Evolutionary conservation across 2,329 filamentous ascomycete species (phyloP), one percentile per base, ranked within the genome.

Genomic region (Fusarium sp.): DNA sequence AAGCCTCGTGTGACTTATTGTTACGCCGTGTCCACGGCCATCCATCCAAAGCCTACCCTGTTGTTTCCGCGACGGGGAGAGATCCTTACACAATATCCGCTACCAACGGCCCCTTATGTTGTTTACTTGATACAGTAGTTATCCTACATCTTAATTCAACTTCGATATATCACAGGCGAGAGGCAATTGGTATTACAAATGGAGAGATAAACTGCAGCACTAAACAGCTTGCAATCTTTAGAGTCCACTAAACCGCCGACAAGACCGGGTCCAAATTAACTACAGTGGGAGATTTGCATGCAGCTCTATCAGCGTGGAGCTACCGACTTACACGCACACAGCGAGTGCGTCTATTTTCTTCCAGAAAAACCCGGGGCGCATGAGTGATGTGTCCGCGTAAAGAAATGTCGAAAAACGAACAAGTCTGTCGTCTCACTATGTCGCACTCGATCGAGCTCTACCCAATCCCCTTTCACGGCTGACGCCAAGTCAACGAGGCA

Each of bases 401-500:
- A 44, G 66, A 55, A 47, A 71, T 35, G 22, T 35, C 35, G 24
- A 61, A 48, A 59, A 66, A 44, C 36, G 55, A 58, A 22, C 41
- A 36, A 50, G 55, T 58, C 55, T 45, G 32, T 38, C 32, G 58
- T 58, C 62, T 73, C 54, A 58, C 57, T 36, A 54, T 53, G 53
- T 58, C 54, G 50, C 63, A 38, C 41, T 47, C 41, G 62, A 48
- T 63, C 32, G 53, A 59, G 57, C 42, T 57, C 57, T 60, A 64
- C 36, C 61, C 70, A 70, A 69, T 61, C 64, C 64, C 45, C 59
- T 74, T 68, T 70, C 55, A 68, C 69, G 42, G 41, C 53, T 57
- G 35, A 50, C 51, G 66, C 64, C 66, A 69, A 74, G 72, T 74
- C 20, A 75, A 72, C 76, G 77, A 78, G 77, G 77, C 77, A 78